phyloP scores from a whole-genome alignment of 2,329 filamentous ascomycete genomes.

The Fusarium sp. region DNA sequence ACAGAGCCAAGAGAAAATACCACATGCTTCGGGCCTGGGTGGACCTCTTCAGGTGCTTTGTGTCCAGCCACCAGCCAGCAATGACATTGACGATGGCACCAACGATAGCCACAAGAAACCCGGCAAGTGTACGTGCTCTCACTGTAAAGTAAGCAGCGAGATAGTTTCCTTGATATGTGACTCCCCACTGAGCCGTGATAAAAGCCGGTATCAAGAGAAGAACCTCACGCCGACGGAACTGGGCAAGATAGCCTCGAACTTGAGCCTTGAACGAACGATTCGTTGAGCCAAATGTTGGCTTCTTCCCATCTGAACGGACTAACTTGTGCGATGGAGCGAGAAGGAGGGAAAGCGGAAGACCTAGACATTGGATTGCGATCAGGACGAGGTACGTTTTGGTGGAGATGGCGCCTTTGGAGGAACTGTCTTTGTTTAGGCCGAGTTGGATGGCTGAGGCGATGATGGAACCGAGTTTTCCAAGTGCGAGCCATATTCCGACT shows the following conservation, averaged over 20 bases:
- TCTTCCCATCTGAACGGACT: background rate
- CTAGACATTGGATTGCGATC: background rate
- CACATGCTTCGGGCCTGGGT: background rate
- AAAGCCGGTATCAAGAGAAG: background rate
- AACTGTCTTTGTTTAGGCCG: background rate
- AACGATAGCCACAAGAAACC: background rate
- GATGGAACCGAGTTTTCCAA: conserved; percentile 2
- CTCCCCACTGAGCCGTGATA: background rate
- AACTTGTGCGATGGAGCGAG: background rate
- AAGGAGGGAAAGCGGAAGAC: background rate
- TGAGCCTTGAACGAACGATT: background rate
- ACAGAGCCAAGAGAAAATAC: background rate
- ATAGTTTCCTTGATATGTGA: background rate
- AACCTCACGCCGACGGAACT: background rate
- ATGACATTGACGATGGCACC: background rate
- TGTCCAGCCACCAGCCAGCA: background rate
- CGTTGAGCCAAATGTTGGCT: background rate
- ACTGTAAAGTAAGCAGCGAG: background rate
- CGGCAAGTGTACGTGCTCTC: background rate
- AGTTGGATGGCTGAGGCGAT: background rate
- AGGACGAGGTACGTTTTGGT: background rate
- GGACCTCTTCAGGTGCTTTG: background rate
- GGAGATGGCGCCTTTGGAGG: background rate
- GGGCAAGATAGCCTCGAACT: background rate
- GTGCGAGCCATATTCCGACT: background rate